Evolutionary conservation across 2,329 filamentous ascomycete species (phyloP), one percentile per base, ranked within the genome.

Genomic region (Emergomyces pasteurianus): DNA sequence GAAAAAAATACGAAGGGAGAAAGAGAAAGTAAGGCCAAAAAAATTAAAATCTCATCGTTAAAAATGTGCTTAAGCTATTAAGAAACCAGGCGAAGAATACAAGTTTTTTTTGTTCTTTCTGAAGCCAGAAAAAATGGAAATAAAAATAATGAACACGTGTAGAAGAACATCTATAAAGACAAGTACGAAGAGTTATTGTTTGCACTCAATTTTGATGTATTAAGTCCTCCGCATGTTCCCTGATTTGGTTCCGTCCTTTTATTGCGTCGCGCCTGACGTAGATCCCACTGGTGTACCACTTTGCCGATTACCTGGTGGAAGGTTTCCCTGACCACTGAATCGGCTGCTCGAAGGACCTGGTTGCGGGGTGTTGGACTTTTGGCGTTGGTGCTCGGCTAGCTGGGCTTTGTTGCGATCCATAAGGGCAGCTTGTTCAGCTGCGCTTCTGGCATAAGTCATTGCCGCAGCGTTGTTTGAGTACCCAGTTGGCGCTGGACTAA

Each of bases 401-500:
- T 75, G 74, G n/a, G 70, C 67, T 63, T 72, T 74, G 52, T 72
- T 73, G 43, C 72, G 68, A 40, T 75, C 73, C 67, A 75, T 73
- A 52, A 74, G 58, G 2, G 70, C 68, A 26, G 73, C 73, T 63
- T 77, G 74, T 58, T 77, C 74, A 47, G 73, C 70, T 18, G 73
- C 72, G 66, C 68, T 75, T 31, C 75, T 70, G 28, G 72, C 67
- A 65, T 74, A 74, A n/a, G 70, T 69, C 40, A 71, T 67, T 36
- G 70, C 68, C 14, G 72, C 69, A 14, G 74, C 70, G 14, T 67
- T 73, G 59, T 73, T 75, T 26, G 72, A 64, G 58, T 74, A 74
- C 18, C 65, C 62, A 16, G 65, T 62, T 10, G 73, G 68, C 47
- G 69, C 64, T 16, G 69, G 67, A 6, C 66, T 64, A 23, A 68